A percentile compares a stretch with the other conserved stretches of the same genome.
These are phyloP conservation scores for Boletus edulis DNA, from an alignment of 768 basidiomycete genomes.

Conservation along the genomic window DNA sequence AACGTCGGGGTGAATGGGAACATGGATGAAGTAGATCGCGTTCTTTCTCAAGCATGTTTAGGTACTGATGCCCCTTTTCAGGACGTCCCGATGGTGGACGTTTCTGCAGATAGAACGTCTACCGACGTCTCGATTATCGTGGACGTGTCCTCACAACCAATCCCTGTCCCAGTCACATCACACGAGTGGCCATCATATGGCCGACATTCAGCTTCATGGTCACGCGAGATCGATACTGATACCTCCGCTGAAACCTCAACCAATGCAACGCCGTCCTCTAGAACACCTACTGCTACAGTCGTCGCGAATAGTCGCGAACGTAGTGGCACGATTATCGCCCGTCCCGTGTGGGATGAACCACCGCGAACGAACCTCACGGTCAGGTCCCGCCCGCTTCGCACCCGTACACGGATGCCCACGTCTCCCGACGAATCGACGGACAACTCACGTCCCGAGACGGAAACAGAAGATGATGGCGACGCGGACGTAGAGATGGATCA, in stretches of 20 bases:
- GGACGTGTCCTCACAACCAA: conserved; percentile 19
- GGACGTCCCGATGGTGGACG: conserved; percentile 36
- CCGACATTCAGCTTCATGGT: conserved; percentile 20
- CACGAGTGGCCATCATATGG: conserved; percentile 16
- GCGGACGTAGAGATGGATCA: conserved; percentile 51
- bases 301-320: conserved; percentile 62
- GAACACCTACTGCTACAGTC: conserved; percentile 61
- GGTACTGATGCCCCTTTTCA: conserved; percentile 17
- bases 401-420: conserved; percentile 30
- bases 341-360: conserved; percentile 56
- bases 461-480: conserved; percentile 77
- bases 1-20: conserved; percentile 3
- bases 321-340: conserved; percentile 72
- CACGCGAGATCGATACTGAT: conserved; percentile 54
- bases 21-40: conserved; percentile 26
- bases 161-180: conserved; percentile 19
- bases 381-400: conserved; percentile 31
- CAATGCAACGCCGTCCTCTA: conserved; percentile 57
- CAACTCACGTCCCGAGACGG: conserved; percentile 66
- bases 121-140: conserved; percentile 24
- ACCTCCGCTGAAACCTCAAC: conserved; percentile 61
- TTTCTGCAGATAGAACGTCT: conserved; percentile 11
- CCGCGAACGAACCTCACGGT: conserved; percentile 19
- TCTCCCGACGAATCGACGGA: conserved; percentile 45
- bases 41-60: background rate